Percentiles rank a stretch among this genome's conserved stretches.
These are phyloP conservation scores for Verticillium longisporum DNA, from an alignment of 2,329 filamentous ascomycete species.

Conservation along the genomic window DNA sequence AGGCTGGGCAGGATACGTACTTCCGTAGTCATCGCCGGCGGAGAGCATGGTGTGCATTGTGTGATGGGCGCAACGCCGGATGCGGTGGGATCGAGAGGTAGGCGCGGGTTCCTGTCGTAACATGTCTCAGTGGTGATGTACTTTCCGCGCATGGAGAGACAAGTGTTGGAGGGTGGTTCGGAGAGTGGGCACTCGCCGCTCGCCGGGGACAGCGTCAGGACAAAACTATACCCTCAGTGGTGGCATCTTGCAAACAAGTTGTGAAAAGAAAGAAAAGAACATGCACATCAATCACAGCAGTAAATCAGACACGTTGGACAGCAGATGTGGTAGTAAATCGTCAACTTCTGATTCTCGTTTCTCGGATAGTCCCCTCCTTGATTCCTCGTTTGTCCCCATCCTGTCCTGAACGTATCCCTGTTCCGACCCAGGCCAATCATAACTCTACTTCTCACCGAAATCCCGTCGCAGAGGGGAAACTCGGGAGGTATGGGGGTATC, in stretches of 20 bases:
- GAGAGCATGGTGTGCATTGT: background rate
- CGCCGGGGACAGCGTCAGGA: too few relatives aligned
- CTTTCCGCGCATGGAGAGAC: background rate
- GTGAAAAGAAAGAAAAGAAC: background rate
- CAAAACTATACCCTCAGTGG: too few relatives aligned
- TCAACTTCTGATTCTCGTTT: background rate
- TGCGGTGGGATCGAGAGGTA: background rate
- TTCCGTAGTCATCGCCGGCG: too few relatives aligned
- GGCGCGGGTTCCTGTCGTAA: background rate
- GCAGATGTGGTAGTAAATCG: background rate
- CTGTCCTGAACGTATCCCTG: background rate
- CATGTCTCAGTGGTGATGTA: background rate
- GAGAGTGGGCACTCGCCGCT: background rate
- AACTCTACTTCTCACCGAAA: background rate
- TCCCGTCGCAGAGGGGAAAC: background rate
- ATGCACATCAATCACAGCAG: background rate
- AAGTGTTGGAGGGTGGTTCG: background rate
- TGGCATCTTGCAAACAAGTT: too few relatives aligned
- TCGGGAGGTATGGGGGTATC: background rate
- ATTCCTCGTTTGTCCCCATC: background rate
- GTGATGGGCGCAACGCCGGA: background rate
- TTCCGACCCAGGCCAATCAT: background rate
- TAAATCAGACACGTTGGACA: too few relatives aligned
- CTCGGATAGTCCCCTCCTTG: background rate
- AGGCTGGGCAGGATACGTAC: too few relatives aligned